Evolutionary conservation across 1,284 basidiomycete genomes (phyloP).

Genomic region (Apiotrichum montevideense): DNA sequence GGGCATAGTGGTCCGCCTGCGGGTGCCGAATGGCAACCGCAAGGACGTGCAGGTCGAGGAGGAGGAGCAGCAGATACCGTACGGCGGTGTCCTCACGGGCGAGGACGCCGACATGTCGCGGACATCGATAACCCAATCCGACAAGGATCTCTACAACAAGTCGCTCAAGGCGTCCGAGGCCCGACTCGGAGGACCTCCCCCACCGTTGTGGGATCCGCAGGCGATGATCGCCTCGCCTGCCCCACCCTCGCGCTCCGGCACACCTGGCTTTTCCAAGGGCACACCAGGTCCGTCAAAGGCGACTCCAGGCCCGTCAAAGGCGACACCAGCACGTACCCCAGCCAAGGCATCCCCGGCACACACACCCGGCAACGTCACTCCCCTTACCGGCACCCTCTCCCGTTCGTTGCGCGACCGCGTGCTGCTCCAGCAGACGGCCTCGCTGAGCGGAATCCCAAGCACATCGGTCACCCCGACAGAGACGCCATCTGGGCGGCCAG

Average conservation of each 20-base stretch:
- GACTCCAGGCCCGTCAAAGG: slow-evolving; percentile 7
- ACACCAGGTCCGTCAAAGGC: not conserved
- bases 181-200: slow-evolving; percentile 34
- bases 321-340: slow-evolving; percentile 1
- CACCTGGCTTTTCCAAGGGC: slow-evolving; percentile 12
- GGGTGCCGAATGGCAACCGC: slow-evolving; percentile 25
- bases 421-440: slow-evolving; percentile 29
- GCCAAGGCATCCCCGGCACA: not conserved
- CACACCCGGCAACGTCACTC: slow-evolving; percentile 4
- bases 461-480: slow-evolving; percentile 1
- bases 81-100: slow-evolving; percentile 69
- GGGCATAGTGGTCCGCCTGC: slow-evolving; percentile 22
- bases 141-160: slow-evolving; percentile 70
- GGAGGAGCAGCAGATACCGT: slow-evolving; percentile 52
- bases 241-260: slow-evolving; percentile 13
- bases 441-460: slow-evolving; percentile 8
- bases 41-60: slow-evolving; percentile 32
- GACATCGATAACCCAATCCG: slow-evolving; percentile 61
- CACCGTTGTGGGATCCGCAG: slow-evolving; percentile 24
- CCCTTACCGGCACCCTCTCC: slow-evolving; percentile 3
- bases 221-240: slow-evolving; percentile 9
- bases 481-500: slow-evolving; percentile 10
- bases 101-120: slow-evolving; percentile 69
- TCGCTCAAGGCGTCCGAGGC: slow-evolving; percentile 66
- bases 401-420: slow-evolving; percentile 40